Base-by-base conservation (phyloP, 345 rosid genomes). In the Populus davidiana region DNA sequence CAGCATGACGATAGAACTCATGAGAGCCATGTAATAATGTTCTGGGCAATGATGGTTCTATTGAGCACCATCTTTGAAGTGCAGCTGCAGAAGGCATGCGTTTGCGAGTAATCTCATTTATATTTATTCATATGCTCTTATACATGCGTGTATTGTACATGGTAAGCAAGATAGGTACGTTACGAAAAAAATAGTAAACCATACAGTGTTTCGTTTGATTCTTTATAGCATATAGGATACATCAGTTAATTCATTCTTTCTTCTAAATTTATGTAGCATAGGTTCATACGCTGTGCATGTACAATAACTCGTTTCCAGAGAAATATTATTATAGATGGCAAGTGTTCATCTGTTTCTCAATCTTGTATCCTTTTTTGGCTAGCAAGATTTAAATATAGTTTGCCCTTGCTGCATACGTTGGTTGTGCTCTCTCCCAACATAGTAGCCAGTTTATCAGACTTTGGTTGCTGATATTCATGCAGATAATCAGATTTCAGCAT, bases 181-280 rank as follows among this genome's bases (percentile, higher is more conserved):
- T 68, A 27, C 25, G 64, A 41, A 1, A 70, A 38, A 56, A 70
- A 65, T 41, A 43, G 4, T 50, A 61, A 44, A 62, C 17, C 9
- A 74, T 54, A 68, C 59, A 52, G 41, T 47, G 74, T 75, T 74
- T 80, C 78, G 72, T 75, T 77, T 33, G 35, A 77, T 83, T 86
- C 79, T 75, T 79, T 81, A 69, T 33, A 69, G 70, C 5, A 56
- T 16, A 14, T 65, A 49, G 29, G n/a, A 29, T 49, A 79, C 38
- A 56, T 23, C 18, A 23, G 23, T 44, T 14, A 23, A 59, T 54
- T 73, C 69, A 67, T 78, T 78, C 54, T 64, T 73, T 73, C 62
- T 56, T 73, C 47, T 59, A 67, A 72, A 67, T 39, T 18, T 39
- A 43, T 18, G 54, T 77, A 47, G 38, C 68, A 31, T 41, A 70